A percentile compares a stretch with the other conserved stretches of the same genome.
phyloP scores from a whole-genome alignment of 192 early-diverging fungal genomes.

The Mortierella hygrophila region DNA sequence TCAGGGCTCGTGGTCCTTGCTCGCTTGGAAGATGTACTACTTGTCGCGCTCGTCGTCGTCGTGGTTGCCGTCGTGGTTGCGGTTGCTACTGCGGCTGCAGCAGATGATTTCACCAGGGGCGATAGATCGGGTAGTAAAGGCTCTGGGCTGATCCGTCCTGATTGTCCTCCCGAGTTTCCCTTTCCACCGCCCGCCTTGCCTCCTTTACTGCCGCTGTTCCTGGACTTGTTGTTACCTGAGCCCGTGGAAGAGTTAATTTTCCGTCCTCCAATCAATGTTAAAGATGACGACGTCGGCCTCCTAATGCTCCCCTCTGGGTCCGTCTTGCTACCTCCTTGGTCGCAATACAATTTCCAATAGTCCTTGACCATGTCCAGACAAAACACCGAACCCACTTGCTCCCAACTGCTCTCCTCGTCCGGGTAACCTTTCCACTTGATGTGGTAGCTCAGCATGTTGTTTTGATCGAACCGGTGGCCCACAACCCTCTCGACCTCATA shows the following conservation, averaged over 20 bases:
- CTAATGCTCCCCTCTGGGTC: constrained; percentile 3
- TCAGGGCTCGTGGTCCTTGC: background rate
- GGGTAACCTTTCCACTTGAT: constrained; percentile 52
- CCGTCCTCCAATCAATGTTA: background rate
- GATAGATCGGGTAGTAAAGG: constrained; percentile 13
- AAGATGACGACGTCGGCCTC: background rate
- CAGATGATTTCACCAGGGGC: background rate
- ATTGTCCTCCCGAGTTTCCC: background rate
- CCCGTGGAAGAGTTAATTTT: background rate
- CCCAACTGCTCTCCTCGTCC: constrained; percentile 46
- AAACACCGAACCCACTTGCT: constrained; percentile 18
- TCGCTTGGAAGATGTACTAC: background rate
- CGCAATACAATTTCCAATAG: constrained; percentile 21
- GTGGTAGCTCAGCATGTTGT: constrained; percentile 9
- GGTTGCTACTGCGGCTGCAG: background rate
- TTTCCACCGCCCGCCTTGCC: background rate
- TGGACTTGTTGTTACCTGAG: background rate
- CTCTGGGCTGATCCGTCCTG: background rate
- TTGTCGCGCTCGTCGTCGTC: background rate
- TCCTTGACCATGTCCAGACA: constrained; percentile 15
- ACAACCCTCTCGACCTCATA: constrained; percentile 45
- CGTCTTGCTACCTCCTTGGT: constrained; percentile 12
- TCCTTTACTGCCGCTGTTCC: background rate
- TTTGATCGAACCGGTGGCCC: constrained; percentile 9
- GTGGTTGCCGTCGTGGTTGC: background rate